Conservation (phyloP, 108 stramenopile species). For the Cyclotella choctawhatcheeana region DNA sequence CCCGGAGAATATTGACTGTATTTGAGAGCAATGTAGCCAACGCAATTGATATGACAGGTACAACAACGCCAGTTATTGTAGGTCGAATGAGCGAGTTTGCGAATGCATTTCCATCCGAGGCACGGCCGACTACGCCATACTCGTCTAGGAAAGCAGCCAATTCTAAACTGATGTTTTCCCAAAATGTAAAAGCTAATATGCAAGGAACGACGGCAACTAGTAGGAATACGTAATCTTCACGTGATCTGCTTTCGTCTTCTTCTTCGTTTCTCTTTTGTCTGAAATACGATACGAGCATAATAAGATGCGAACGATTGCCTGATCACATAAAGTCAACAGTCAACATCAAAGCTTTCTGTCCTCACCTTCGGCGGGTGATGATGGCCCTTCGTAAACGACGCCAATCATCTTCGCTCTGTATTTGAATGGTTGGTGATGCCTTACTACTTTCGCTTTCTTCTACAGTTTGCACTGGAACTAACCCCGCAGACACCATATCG, state of each 20-base stretch:
- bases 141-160: constrained; percentile 24
- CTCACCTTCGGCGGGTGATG: constrained; percentile 1
- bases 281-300: background rate
- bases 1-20: constrained; percentile 44
- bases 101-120: constrained; percentile 17
- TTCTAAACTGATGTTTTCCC: constrained; percentile 26
- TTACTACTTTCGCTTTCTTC: background rate
- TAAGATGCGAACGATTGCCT: background rate
- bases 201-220: constrained; percentile 25
- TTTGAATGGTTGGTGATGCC: background rate
- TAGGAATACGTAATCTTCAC: constrained; percentile 38
- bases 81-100: constrained; percentile 29
- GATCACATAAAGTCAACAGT: background rate
- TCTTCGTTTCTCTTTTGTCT: constrained; percentile 2
- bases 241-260: constrained; percentile 25
- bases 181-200: constrained; percentile 21
- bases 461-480: background rate
- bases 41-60: constrained; percentile 47
- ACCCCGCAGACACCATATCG: background rate
- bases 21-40: constrained; percentile 40
- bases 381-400: constrained; percentile 13
- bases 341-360: too few species aligned
- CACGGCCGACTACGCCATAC: background rate
- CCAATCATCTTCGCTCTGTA: background rate
- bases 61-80: constrained; percentile 45